These are phyloP conservation scores for Xylariaceae sp. DNA, from an alignment of 2,329 filamentous ascomycete species.

Conservation along the genomic window DNA sequence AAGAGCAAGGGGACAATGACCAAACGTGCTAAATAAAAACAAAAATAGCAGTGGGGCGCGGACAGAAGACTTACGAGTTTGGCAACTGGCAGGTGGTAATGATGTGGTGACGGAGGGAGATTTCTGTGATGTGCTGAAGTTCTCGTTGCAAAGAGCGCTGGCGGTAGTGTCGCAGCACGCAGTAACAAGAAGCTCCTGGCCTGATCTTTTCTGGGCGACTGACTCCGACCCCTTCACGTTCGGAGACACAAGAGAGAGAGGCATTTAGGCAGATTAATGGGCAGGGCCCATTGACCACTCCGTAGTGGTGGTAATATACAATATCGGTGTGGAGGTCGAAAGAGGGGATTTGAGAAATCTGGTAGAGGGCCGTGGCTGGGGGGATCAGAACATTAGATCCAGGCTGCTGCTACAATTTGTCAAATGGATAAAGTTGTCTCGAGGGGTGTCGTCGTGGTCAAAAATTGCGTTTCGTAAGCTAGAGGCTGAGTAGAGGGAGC, in stretches of 20 bases:
- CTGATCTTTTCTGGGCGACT: conserved; percentile 40
- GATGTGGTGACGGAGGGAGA: conserved; percentile 15
- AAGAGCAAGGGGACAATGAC: not conserved
- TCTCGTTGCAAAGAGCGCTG: conserved; percentile 20
- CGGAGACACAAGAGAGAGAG: conserved; percentile 42
- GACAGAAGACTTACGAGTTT: conserved; percentile 17
- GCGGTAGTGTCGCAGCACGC: conserved; percentile 17
- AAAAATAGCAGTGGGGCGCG: not conserved
- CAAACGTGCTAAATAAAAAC: not conserved
- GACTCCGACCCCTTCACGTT: conserved; percentile 44
- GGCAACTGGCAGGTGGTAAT: conserved; percentile 3
- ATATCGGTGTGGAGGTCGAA: no score
- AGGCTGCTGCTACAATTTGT: no score
- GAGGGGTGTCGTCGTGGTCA: no score
- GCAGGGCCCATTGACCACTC: conserved; percentile 8
- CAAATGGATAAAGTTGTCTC: no score
- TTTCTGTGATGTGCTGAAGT: conserved; percentile 14
- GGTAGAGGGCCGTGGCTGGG: not conserved
- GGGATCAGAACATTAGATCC: no score
- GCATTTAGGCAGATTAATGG: conserved; percentile 34
- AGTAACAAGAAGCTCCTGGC: conserved; percentile 38
- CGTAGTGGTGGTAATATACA: no score
- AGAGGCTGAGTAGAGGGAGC: no score
- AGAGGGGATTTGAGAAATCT: not conserved
- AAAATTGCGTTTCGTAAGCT: no score